Evolutionary conservation across 371 early-diverging fungal species (phyloP).

Genomic region (Parasitella parasitica): DNA sequence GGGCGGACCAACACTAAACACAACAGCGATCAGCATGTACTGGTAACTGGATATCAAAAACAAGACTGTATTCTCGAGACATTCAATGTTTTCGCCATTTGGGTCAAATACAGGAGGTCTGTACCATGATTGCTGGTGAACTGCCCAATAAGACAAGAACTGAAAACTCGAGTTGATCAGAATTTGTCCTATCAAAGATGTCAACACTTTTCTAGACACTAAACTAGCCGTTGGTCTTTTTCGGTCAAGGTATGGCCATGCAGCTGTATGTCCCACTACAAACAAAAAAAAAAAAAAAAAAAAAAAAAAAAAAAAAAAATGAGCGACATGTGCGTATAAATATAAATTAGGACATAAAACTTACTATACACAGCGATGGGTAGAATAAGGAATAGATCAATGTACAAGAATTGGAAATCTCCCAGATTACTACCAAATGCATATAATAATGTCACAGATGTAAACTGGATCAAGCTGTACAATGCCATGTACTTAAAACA

Average conservation of each 20-base stretch:
- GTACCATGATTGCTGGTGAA: slow-evolving; percentile 73
- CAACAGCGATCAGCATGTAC: slow-evolving; percentile 86
- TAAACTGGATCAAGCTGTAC: slow-evolving; percentile 91
- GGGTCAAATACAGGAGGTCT: slow-evolving; percentile 61
- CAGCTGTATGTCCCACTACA: slow-evolving; percentile 81
- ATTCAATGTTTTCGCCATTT: slow-evolving; percentile 67
- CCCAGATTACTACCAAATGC: slow-evolving; percentile 83
- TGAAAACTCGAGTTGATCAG: slow-evolving; percentile 80
- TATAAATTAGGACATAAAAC: slow-evolving; percentile 15
- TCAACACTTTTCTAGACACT: slow-evolving; percentile 86
- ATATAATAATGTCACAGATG: slow-evolving; percentile 87
- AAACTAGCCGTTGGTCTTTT: slow-evolving; percentile 94
- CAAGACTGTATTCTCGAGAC: slow-evolving; percentile 87
- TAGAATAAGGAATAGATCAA: slow-evolving; percentile 86
- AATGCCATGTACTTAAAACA: slow-evolving; percentile 98
- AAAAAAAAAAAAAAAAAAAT: too few relatives aligned
- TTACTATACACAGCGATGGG: slow-evolving; percentile 87
- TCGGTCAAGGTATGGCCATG: slow-evolving; percentile 67
- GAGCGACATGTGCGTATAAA: too few relatives aligned
- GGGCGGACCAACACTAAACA: slow-evolving; percentile 94
- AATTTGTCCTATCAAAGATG: slow-evolving; percentile 89
- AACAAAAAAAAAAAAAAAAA: not conserved
- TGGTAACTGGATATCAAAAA: slow-evolving; percentile 90
- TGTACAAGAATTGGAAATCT: slow-evolving; percentile 92
- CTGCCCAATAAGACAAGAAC: slow-evolving; percentile 63